These are phyloP conservation scores for Fusarium miscanthi DNA, from an alignment of 2,329 filamentous ascomycete genomes.

Conservation along the genomic window DNA sequence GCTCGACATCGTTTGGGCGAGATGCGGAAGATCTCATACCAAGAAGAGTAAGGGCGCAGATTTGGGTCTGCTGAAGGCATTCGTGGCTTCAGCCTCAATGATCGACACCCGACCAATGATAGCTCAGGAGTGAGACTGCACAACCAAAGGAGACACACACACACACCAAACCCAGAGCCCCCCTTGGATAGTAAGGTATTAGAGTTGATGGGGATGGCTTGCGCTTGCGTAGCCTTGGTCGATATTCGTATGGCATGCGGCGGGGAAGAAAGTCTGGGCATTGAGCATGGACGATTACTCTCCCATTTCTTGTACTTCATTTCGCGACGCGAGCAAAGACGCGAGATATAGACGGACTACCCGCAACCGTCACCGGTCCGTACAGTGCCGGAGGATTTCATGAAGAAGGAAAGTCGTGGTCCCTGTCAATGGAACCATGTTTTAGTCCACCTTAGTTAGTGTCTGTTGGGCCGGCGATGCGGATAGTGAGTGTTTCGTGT, in stretches of 20 bases:
- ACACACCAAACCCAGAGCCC: not conserved
- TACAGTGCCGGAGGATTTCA: not conserved
- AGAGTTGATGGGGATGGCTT: slow-evolving; percentile 17
- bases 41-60: slow-evolving; percentile 69
- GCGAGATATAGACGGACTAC: slow-evolving; percentile 1
- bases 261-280: not conserved
- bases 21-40: slow-evolving; percentile 98
- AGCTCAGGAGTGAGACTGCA: not conserved
- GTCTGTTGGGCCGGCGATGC: slow-evolving; percentile 4
- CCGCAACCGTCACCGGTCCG: slow-evolving; percentile 1
- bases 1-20: slow-evolving; percentile 89
- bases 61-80: slow-evolving; percentile 7
- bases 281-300: not conserved
- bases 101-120: not conserved
- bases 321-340: slow-evolving; percentile 8
- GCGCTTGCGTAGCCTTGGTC: slow-evolving; percentile 9
- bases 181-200: slow-evolving; percentile 1
- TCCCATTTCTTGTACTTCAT: not conserved
- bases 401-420: not conserved
- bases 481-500: not conserved
- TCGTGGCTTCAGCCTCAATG: slow-evolving; percentile 9
- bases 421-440: not conserved
- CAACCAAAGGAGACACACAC: not conserved
- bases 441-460: not conserved
- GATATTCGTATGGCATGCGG: not conserved